Conservation (phyloP, 208 protist genomes). For the Blechomonas ayalai region DNA sequence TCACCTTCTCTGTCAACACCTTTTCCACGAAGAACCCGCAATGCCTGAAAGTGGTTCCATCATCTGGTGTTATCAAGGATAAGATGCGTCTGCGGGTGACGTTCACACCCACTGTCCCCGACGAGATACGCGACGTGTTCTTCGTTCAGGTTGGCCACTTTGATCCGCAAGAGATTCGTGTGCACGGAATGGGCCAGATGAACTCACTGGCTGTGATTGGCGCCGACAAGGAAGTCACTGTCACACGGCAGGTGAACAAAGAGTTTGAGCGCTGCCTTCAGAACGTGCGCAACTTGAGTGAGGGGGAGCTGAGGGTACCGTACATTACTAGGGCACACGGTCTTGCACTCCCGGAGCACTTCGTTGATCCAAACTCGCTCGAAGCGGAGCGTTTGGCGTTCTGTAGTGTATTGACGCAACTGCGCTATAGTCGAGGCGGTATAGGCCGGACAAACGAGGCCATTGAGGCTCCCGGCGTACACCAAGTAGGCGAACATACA, state of each 20-base stretch:
- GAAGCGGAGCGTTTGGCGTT: constrained; percentile 81
- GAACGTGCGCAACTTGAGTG: background rate
- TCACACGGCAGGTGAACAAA: constrained; percentile 5
- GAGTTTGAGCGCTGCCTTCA: constrained; percentile 4
- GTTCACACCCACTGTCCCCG: constrained; percentile 81
- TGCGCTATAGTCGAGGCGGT: too few species aligned
- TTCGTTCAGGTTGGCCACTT: constrained; percentile 89
- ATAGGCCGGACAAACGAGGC: too few species aligned
- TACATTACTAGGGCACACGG: constrained; percentile 18
- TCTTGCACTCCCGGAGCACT: background rate
- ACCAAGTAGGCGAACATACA: too few species aligned
- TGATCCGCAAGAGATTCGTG: constrained; percentile 81
- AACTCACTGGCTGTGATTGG: constrained; percentile 36
- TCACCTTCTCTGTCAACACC: constrained; percentile 72
- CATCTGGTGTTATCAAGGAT: constrained; percentile 60
- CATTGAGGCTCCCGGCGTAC: too few species aligned
- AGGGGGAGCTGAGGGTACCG: constrained; percentile 15
- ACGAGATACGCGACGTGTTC: constrained; percentile 76
- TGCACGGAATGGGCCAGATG: constrained; percentile 70
- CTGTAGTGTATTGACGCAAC: too few species aligned
- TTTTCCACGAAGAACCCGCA: constrained; percentile 20
- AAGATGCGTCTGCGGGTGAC: constrained; percentile 65
- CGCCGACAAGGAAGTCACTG: constrained; percentile 9
- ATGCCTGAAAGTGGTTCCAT: constrained; percentile 69
- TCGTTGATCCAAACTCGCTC: constrained; percentile 10